Percentiles rank a stretch among this genome's conserved stretches.
Evolutionary conservation across 208 protist species (phyloP).

Genomic region (Leishmania arabica): DNA sequence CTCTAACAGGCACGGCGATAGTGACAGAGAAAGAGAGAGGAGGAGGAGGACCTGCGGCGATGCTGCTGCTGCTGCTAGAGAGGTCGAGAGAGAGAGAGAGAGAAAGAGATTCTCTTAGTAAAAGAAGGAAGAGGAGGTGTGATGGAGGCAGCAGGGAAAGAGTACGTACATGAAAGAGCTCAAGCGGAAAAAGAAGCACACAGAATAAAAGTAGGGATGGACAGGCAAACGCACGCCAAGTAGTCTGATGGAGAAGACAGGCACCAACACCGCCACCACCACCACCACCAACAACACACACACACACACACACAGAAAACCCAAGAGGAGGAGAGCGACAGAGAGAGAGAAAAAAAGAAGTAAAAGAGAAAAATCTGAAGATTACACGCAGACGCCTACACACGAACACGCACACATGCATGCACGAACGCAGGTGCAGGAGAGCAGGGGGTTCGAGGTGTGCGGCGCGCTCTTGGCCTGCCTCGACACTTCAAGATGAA

Average conservation of each 20-base stretch:
- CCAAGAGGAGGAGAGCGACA: not conserved
- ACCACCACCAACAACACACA: not conserved
- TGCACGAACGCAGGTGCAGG: not conserved
- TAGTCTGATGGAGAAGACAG: too few species aligned
- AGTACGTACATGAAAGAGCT: not conserved
- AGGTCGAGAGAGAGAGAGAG: not conserved
- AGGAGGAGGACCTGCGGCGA: not conserved
- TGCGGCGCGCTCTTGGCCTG: not conserved
- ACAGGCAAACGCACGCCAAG: too few species aligned
- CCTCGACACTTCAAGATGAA: conserved; percentile 1
- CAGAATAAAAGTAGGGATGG: not conserved
- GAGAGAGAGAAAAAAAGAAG: not conserved
- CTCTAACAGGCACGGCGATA: not conserved
- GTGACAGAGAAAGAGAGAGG: not conserved
- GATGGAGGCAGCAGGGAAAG: too few species aligned
- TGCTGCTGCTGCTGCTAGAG: not conserved
- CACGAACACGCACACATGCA: not conserved
- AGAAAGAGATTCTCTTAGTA: not conserved
- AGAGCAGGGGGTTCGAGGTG: not conserved
- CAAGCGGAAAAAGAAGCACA: conserved; percentile 1
- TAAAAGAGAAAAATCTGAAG: not conserved
- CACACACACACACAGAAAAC: not conserved
- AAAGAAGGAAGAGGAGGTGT: not conserved
- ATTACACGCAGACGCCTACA: not conserved
- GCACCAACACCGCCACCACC: too few species aligned